Base-by-base conservation (phyloP, 441 rosid species). In the Arabidopsis hybrid region DNA sequence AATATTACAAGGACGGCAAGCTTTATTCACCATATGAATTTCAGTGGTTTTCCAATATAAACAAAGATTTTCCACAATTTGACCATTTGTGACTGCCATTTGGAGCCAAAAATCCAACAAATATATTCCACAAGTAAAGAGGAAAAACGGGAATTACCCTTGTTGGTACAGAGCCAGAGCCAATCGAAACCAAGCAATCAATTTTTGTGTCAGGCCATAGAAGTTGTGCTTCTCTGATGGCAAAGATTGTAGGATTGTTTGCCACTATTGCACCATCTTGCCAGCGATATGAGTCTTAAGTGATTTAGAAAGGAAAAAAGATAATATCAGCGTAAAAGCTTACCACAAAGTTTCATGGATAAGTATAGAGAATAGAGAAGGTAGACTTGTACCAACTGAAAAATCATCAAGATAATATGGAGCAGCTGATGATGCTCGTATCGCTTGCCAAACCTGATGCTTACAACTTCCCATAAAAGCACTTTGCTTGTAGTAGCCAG, bases 191-290 rank as follows among this genome's bases (percentile, higher is more conserved):
- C 82, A 95, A 83, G 69, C 97, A 87, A 79, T 95, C 99, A 71
- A 95, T 95, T 78, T 82, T 89, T 65, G 99, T 86, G 85, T 95
- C 99, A 67, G 99, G 97, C 99, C 99, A 95, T n/a, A 95, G 80
- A 81, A 95, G 97, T 85, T 95, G 98, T 62, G 99, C 99, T 89
- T 95, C 99, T 83, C 98, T 87, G 65, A 95, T 85, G 72, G 97
- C 89, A 78, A 91, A 88, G 32, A 95, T 79, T 8, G 98, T 91
- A 72, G 99, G 98, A 84, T 95, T 95, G 69, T 95, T 95, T 67
- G 98, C 98, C 68, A 95, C 96, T 79, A 95, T 91, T 64, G 98
- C 99, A 79, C 99, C 99, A 86, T 95, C 99, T 88, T 95, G 98
- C 99, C 99, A 95, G 76, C 97, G 96, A 74, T 85, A 85, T 60